These are phyloP conservation scores for Penicillium sp. DNA, from an alignment of 2,329 filamentous ascomycete genomes.

Conservation along the genomic window DNA sequence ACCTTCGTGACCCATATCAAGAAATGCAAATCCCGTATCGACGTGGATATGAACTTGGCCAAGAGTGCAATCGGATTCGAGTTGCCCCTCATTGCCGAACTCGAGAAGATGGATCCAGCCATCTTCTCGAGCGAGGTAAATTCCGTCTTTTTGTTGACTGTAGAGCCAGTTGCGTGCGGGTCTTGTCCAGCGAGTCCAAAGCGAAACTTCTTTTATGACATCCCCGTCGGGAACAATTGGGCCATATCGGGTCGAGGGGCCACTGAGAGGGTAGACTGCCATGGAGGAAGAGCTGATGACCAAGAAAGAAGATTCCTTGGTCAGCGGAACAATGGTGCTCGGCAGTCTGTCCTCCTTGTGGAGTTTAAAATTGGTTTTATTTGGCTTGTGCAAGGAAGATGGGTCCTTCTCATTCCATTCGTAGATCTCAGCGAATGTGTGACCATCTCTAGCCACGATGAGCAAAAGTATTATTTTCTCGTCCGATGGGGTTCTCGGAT, in stretches of 20 bases:
- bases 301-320: constrained; percentile 71
- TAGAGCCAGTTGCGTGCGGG: constrained; percentile 70
- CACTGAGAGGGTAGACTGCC: constrained; percentile 49
- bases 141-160: constrained; percentile 69
- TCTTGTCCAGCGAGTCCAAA: constrained; percentile 86
- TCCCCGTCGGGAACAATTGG: constrained; percentile 32
- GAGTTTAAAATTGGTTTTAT: constrained; percentile 34
- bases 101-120: constrained; percentile 76
- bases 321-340: constrained; percentile 72
- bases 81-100: constrained; percentile 60
- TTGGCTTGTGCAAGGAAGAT: constrained; percentile 26
- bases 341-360: constrained; percentile 59
- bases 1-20: constrained; percentile 64
- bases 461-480: constrained; percentile 78
- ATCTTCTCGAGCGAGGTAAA: constrained; percentile 88
- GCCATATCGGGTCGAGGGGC: constrained; percentile 36
- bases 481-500: constrained; percentile 68
- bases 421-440: constrained; percentile 55
- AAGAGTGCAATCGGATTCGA: constrained; percentile 61
- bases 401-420: constrained; percentile 56
- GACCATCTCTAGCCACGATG: constrained; percentile 51
- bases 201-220: constrained; percentile 46
- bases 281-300: constrained; percentile 66
- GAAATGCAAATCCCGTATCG: constrained; percentile 77
- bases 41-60: constrained; percentile 74